Conservation (phyloP, 768 basidiomycete genomes). For the Symmetrospora coprosmae region DNA sequence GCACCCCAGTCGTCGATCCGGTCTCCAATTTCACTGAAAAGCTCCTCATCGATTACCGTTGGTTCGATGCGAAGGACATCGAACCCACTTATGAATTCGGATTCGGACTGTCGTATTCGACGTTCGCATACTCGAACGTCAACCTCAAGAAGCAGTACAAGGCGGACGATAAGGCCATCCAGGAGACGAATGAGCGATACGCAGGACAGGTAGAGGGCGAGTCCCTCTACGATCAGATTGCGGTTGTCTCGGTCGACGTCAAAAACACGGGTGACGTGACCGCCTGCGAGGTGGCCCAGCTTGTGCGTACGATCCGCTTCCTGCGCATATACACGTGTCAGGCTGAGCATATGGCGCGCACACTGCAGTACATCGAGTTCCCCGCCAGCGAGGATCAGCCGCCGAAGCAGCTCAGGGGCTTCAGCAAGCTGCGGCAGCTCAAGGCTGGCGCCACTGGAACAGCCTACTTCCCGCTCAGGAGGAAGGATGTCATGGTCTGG, state of each 20-base stretch:
- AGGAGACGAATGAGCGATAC: slow-evolving; percentile 36
- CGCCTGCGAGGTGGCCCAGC: slow-evolving; percentile 38
- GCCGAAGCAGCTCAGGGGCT: slow-evolving; percentile 36
- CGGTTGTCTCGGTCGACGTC: slow-evolving; percentile 33
- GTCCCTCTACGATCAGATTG: slow-evolving; percentile 35
- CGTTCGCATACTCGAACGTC: slow-evolving; percentile 22
- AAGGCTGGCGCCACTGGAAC: slow-evolving; percentile 30
- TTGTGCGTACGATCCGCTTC: slow-evolving; percentile 31
- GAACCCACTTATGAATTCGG: slow-evolving; percentile 37
- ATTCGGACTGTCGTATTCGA: slow-evolving; percentile 32
- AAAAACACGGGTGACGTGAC: slow-evolving; percentile 36
- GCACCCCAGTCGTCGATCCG: slow-evolving; percentile 32
- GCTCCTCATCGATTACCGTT: slow-evolving; percentile 32
- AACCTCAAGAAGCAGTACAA: slow-evolving; percentile 26
- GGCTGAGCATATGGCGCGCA: too few species aligned
- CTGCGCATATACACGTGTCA: too few species aligned
- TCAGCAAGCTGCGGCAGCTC: slow-evolving; percentile 32
- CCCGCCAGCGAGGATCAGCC: slow-evolving; percentile 35
- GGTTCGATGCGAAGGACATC: slow-evolving; percentile 36
- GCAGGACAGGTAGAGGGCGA: slow-evolving; percentile 26
- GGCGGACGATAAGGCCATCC: slow-evolving; percentile 33
- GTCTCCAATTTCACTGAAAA: slow-evolving; percentile 35
- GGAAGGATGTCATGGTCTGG: slow-evolving; percentile 26
- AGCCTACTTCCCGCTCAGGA: slow-evolving; percentile 32
- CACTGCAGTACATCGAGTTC: slow-evolving; percentile 35